Base-by-base conservation (phyloP, 78 protist species). In the Protostelium mycophagum region DNA sequence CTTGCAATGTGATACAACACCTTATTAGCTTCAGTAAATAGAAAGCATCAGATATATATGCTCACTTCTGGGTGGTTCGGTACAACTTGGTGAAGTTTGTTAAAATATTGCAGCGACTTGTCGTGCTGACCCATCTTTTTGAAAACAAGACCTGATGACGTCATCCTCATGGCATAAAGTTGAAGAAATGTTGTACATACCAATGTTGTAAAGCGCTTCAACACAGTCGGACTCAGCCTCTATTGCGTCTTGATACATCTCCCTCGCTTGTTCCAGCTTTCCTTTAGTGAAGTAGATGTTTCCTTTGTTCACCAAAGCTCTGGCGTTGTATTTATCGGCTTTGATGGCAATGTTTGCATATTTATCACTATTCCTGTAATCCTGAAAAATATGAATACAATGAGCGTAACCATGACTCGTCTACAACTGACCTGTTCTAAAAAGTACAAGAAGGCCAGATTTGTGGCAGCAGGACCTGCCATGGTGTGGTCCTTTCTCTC, bases 251-350 rank as follows among this genome's bases (percentile, higher is more conserved):
- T 34, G 35, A 86, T 93, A 96, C 84, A 90, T 34, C 85, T 89
- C 90, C 35, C 38, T 29, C 1, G 95, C 96, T 63, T 38, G 16
- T 23, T 91, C 96, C 36, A 28, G 35, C 10, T 92, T 88, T 0
- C 36, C 87, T 25, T 25, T 1, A 31, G 35, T n/a, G 87, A 87
- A 89, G 23, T 86, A 0, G 84, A 35, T 88, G 92, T 93, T 92
- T 38, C 97, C 98, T 88, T 91, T 92, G 94, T 95, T 95, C 35
- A 95, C 97, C 5, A 95, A 89, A 36, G 98, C 98, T 63, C 86
- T 90, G 36, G 97, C 96, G 92, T 96, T 96, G 93, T 95, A 96
- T 38, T 88, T 35, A 93, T 95, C 95, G 35, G 88, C 88, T 34
- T 88, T 36, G 63, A 96, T 38, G 1, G 96, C 93, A 34, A 63